Evolutionary conservation across 805 yeast genomes (phyloP).

Genomic region (Wickerhamomyces canadensis): DNA sequence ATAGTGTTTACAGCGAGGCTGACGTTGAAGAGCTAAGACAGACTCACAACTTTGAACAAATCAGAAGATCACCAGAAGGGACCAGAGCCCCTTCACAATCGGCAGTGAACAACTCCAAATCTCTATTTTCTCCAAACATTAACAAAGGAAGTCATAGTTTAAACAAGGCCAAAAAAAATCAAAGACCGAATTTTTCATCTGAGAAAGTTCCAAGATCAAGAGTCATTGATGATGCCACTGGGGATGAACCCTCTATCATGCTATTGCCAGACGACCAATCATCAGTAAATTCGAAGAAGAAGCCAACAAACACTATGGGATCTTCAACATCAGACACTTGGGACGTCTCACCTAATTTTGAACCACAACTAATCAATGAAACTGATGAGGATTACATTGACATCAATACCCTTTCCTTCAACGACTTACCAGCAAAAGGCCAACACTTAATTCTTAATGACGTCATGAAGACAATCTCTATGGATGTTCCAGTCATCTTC

Average conservation of each 20-base stretch:
- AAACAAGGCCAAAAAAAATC: conserved; percentile 19
- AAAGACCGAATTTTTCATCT: conserved; percentile 62
- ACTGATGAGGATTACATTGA: conserved; percentile 23
- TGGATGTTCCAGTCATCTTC: conserved; percentile 66
- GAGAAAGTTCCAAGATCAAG: conserved; percentile 66
- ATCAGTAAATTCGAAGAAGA: conserved; percentile 10
- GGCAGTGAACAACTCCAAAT: not conserved
- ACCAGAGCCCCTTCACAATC: not conserved
- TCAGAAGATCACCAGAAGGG: conserved; percentile 1
- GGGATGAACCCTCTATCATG: conserved; percentile 58
- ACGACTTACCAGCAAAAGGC: conserved; percentile 86
- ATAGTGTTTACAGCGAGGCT: conserved; percentile 16
- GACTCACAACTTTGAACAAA: conserved; percentile 1
- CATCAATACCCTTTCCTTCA: conserved; percentile 49
- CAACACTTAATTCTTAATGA: conserved; percentile 88
- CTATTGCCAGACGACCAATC: conserved; percentile 43
- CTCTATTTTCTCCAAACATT: not conserved
- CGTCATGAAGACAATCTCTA: conserved; percentile 64
- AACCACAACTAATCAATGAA: not conserved
- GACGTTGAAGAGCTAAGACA: conserved; percentile 9
- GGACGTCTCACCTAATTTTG: not conserved
- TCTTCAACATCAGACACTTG: not conserved
- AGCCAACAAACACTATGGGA: not conserved
- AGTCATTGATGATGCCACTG: conserved; percentile 62
- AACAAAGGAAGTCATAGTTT: too few species aligned